These are phyloP conservation scores for Ganoderma sinense DNA, from an alignment of 1,284 basidiomycete genomes.

Conservation along the genomic window DNA sequence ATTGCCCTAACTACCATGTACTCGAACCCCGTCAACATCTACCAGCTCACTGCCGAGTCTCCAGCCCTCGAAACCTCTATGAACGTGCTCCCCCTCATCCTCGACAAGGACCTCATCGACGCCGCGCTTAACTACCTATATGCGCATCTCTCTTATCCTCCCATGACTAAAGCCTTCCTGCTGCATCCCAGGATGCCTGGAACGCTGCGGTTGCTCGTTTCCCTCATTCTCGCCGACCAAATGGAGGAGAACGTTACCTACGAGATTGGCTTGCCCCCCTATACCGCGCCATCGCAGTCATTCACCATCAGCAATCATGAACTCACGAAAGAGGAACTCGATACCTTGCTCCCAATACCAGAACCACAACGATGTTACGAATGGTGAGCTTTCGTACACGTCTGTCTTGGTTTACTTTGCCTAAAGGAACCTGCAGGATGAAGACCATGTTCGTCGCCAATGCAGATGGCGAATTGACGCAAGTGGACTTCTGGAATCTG, in stretches of 20 bases:
- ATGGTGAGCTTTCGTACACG: slow-evolving; percentile 57
- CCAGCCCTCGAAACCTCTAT: slow-evolving; percentile 67
- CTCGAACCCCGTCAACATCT: slow-evolving; percentile 64
- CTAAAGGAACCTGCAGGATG: slow-evolving; percentile 69
- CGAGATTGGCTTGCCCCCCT: slow-evolving; percentile 64
- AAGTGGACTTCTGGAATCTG: slow-evolving; percentile 90
- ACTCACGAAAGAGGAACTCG: slow-evolving; percentile 72
- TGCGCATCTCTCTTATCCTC: slow-evolving; percentile 74
- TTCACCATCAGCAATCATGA: slow-evolving; percentile 61
- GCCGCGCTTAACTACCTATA: slow-evolving; percentile 80
- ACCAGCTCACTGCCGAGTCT: slow-evolving; percentile 59
- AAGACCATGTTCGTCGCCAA: slow-evolving; percentile 77
- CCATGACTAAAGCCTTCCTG: slow-evolving; percentile 81
- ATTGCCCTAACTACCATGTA: slow-evolving; percentile 66
- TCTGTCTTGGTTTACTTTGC: not conserved
- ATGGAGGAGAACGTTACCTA: slow-evolving; percentile 68
- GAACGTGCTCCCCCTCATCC: slow-evolving; percentile 76
- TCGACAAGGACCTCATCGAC: slow-evolving; percentile 73
- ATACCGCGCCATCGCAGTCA: slow-evolving; percentile 60
- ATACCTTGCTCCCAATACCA: slow-evolving; percentile 58
- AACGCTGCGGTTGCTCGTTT: slow-evolving; percentile 71
- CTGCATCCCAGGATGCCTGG: slow-evolving; percentile 72
- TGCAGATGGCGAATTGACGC: slow-evolving; percentile 79
- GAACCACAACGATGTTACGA: slow-evolving; percentile 83
- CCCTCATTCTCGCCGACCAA: slow-evolving; percentile 72